Evolutionary conservation across 305 asterid genomes (phyloP), one percentile per base, ranked within the genome.

Genomic region (Fraxinus greggii): DNA sequence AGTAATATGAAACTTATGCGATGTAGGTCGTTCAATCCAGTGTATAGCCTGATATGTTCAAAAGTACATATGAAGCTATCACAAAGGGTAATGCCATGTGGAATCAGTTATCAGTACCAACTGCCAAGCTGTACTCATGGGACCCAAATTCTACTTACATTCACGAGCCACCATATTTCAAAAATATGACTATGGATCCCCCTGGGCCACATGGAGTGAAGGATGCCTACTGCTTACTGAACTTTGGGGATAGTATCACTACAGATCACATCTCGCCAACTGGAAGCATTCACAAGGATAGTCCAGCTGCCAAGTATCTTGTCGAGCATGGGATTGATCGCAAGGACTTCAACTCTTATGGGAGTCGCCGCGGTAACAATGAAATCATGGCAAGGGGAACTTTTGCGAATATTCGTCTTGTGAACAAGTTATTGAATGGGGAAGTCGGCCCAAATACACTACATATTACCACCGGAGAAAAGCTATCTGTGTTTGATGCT

Each of bases 181-280:
- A 95, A 93, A 80, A 85, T 79, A 92, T 95, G 96, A 92, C 98
- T 83, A 92, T 95, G 97, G 87, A 91, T 81, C 98, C 99, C 82
- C 99, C 98, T 0, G 99, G 99, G 38, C 88, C 99, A 33, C 92
- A 84, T 63, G 97, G 93, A 61, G 98, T 93, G 23, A 92, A 95
- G 88, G 97, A 95, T 76, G 98, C 98, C 70, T 93, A 91, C 86
- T 95, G 98, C 86, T 90, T 95, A 89, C 88, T 95, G 76, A 95
- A 93, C 87, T 92, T 92, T 76, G 98, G 98, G 0, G 98, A 93
- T 83, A 93, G 97, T 85, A 95, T 95, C 67, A 95, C 98, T n/a
- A 95, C 98, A 0, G 98, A 95, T 85, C 98, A 95, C 87, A 93
- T 95, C 85, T 95, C 98, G 0, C 98, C 98, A 29, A 98, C 98